Evolutionary conservation across 2,329 filamentous ascomycete genomes (phyloP), one percentile per base, ranked within the genome.

Genomic region (Penicillium sp.): DNA sequence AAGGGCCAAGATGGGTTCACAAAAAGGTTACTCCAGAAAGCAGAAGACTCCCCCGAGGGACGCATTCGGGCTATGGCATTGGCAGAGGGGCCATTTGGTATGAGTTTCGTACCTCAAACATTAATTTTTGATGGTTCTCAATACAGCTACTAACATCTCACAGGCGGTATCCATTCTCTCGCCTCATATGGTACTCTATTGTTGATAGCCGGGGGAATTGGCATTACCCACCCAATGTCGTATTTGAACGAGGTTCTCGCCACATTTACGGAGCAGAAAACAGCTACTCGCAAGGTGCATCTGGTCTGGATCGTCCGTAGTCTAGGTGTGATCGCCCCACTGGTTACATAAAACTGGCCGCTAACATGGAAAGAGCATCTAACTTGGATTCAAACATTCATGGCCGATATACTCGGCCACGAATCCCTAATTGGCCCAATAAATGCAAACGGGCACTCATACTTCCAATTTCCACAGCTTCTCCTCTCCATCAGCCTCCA

Each of bases 71-170:
- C 67, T 0, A 64, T 61, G 30, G 70, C 69, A 4, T 57, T 73
- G 26, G 70, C 67, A 2, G 70, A 73, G 48, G 70, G 70, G 2
- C 70, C 70, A n/a, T 73, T 71, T 50, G 70, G 70, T 72, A 66
- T 22, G 65, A 28, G 31, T 35, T 10, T 16, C 22, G 5, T 25
- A 9, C 5, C 14, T 22, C 10, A 6, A 9, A 16, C 17, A 35
- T 25, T 33, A 5, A 10, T 11, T 12, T 2, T 25, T 33, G n/a
- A 28, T 19, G 4, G 2, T 9, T 9, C 40, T 11, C 12, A 22
- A 14, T 10, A 12, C n/a, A 25, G 26, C 36, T 17, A 8, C 48
- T 61, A 37, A 59, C 35, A 30, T 26, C 35, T 19, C 9, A 9
- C 33, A 71, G 69, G 67, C 7, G 69, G 69, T 1, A 59, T 70